Evolutionary conservation across 192 early-diverging fungal genomes (phyloP).

Genomic region (Powellomyces hirtus): DNA sequence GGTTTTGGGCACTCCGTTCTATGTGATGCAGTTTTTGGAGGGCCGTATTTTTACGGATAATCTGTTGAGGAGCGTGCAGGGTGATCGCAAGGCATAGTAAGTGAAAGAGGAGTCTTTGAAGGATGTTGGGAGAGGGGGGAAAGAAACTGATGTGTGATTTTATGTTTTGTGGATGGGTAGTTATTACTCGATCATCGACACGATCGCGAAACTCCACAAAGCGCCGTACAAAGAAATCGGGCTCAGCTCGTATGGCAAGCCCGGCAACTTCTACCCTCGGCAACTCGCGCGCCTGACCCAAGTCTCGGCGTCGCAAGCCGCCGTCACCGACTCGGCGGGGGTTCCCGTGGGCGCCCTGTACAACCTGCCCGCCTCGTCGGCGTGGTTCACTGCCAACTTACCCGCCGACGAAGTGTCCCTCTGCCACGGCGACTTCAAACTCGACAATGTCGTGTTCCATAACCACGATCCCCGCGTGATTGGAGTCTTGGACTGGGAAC

Average conservation of each 20-base stretch:
- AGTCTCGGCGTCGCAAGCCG: constrained; percentile 67
- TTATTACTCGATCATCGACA: constrained; percentile 63
- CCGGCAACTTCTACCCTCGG: constrained; percentile 77
- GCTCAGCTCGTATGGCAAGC: constrained; percentile 66
- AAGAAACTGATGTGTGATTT: no score
- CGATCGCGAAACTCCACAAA: constrained; percentile 76
- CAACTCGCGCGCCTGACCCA: constrained; percentile 71
- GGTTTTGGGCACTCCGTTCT: constrained; percentile 91
- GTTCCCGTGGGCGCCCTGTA: constrained; percentile 66
- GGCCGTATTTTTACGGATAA: constrained; percentile 79
- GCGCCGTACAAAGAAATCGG: constrained; percentile 66
- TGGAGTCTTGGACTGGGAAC: constrained; percentile 87
- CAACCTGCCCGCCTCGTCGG: constrained; percentile 62
- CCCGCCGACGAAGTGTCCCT: constrained; percentile 76
- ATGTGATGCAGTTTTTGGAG: constrained; percentile 93
- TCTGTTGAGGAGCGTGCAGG: constrained; percentile 13
- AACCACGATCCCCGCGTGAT: constrained; percentile 69
- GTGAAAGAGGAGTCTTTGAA: constrained; percentile 2
- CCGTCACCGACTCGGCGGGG: constrained; percentile 52
- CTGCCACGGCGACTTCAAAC: constrained; percentile 93
- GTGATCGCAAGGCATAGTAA: constrained; percentile 26
- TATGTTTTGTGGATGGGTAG: no score
- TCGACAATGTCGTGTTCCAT: constrained; percentile 76
- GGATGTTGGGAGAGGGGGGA: background rate
- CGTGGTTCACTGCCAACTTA: constrained; percentile 70